Percentiles rank a stretch among this genome's conserved stretches.
These are phyloP conservation scores for Hypomyces perniciosus DNA, from an alignment of 2,329 filamentous ascomycete species.

Conservation along the genomic window DNA sequence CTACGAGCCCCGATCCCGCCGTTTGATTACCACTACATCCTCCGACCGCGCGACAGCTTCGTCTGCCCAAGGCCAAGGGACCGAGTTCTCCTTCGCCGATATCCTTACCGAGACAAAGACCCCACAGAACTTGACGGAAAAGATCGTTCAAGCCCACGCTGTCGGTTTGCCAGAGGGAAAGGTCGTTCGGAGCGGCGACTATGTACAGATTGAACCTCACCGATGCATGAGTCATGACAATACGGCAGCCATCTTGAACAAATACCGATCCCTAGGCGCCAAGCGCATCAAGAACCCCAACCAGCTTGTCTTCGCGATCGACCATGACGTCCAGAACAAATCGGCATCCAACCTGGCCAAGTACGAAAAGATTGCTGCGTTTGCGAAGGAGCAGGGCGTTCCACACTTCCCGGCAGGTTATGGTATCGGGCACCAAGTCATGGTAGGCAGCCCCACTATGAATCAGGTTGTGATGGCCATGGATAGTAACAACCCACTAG, in stretches of 20 bases:
- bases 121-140: conserved; percentile 82
- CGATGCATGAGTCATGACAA: conserved; percentile 86
- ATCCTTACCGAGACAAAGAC: background rate
- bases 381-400: conserved; percentile 72
- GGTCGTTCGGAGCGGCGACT: conserved; percentile 72
- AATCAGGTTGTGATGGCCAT: background rate
- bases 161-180: conserved; percentile 72
- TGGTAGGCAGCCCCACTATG: conserved; percentile 56
- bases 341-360: conserved; percentile 73
- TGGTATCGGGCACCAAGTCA: conserved; percentile 87
- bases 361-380: conserved; percentile 73
- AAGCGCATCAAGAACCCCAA: conserved; percentile 70
- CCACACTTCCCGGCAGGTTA: conserved; percentile 70
- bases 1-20: background rate
- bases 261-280: conserved; percentile 67
- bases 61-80: background rate
- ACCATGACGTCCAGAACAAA: conserved; percentile 87
- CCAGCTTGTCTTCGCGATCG: conserved; percentile 51
- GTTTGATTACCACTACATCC: conserved; percentile 2
- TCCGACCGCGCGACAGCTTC: background rate
- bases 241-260: conserved; percentile 64
- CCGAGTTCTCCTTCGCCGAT: background rate
- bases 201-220: conserved; percentile 55
- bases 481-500: conserved; percentile 1
- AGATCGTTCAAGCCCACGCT: conserved; percentile 80